Evolutionary conservation across 176 grass and related monocot species (phyloP), one percentile per base, ranked within the genome.

Genomic region (Ananas comosus): DNA sequence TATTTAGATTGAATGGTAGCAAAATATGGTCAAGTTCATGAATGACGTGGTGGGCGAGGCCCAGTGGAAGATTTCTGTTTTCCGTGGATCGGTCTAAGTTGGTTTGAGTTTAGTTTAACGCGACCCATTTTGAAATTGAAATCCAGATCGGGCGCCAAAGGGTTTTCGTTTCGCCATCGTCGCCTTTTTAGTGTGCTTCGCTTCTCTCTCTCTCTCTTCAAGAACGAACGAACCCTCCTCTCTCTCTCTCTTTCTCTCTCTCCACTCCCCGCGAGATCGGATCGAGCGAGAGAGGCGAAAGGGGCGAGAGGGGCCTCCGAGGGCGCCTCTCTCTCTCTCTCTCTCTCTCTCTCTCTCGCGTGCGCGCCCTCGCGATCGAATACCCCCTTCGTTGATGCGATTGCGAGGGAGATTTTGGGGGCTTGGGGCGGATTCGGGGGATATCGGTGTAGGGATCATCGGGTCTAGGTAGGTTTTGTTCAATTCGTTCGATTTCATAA

Each of bases 111-210:
- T 16, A 9, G n/a, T 2, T 19, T 16, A 22, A 61, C 56, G 17
- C 56, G 56, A 61, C 56, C 56, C 56, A 61, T 21, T 61, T 61
- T 19, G 56, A 61, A 21, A 61, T 61, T 61, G 56, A 61, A 61
- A 61, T 61, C 56, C 17, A 10, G 56, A 61, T 61, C 56, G 56
- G 21, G 56, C 56, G 56, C 56, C 56, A 61, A 61, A 61, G 17
- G 54, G 54, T 14, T 59, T 59, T 59, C 16, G 5, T n/a, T 17
- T 19, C 1, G 54, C 19, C 54, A 0, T 59, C 54, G 54, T 59
- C 54, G 54, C 56, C 21, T 19, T 61, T 18, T 19, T 9, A 59
- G 56, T 18, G 21, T 61, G 6, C 52, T 56, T n/a, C 10, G 11
- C 16, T n/a, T 57, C 12, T n/a, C 53, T 8, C 53, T n/a, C 53